phyloP scores from a whole-genome alignment of 495 filamentous ascomycete species.

The Terfezia claveryi region DNA sequence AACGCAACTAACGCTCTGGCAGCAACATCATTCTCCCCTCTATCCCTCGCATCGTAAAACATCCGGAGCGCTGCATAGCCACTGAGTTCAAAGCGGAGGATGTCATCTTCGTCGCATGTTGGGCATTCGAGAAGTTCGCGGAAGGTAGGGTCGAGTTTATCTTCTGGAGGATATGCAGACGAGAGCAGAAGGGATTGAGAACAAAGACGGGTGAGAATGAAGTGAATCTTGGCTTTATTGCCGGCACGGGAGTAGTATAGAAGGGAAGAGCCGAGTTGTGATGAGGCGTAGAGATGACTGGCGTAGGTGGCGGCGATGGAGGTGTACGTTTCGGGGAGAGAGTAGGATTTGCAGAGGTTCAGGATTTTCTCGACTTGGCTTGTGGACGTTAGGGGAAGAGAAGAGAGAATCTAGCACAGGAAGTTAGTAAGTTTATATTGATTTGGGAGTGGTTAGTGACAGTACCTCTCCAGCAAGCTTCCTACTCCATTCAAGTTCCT shows the following conservation, averaged over 20 bases:
- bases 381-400: conserved; percentile 14
- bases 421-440: no score
- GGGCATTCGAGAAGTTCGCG: conserved; percentile 11
- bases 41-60: conserved; percentile 11
- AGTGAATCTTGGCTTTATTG: conserved; percentile 8
- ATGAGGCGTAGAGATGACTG: conserved; percentile 8
- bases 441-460: not conserved
- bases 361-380: conserved; percentile 14
- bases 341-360: conserved; percentile 11
- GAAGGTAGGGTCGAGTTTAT: conserved; percentile 7
- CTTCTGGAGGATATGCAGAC: conserved; percentile 3
- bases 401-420: conserved; percentile 1
- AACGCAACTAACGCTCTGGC: conserved; percentile 11
- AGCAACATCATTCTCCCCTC: conserved; percentile 1
- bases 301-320: conserved; percentile 14
- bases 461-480: conserved; percentile 13
- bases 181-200: conserved; percentile 11
- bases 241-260: conserved; percentile 16
- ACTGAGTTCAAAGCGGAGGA: conserved; percentile 18
- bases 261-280: conserved; percentile 14
- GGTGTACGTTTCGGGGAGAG: conserved; percentile 7
- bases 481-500: conserved; percentile 8
- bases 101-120: conserved; percentile 4
- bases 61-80: conserved; percentile 15
- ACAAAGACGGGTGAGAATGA: conserved; percentile 8